These are phyloP conservation scores for Penicillium dipodomyicola DNA, from an alignment of 495 filamentous ascomycete genomes.

Conservation along the genomic window DNA sequence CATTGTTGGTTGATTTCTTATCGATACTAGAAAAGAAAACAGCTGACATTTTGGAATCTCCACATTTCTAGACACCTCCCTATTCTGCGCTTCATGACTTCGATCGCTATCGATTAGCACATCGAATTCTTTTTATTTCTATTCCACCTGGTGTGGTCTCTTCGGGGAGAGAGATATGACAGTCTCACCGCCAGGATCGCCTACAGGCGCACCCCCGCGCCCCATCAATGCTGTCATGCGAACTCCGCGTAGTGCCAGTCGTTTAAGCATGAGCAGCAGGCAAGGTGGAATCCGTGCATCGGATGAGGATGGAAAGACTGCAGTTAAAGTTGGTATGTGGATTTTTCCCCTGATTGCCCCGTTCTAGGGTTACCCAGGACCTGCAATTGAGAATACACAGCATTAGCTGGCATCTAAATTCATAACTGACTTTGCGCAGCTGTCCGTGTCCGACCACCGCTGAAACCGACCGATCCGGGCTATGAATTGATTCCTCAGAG, in stretches of 20 bases:
- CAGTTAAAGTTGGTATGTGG: conserved; percentile 98
- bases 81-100: conserved; percentile 25
- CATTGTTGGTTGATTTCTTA: not conserved
- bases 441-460: conserved; percentile 89
- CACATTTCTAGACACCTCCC: conserved; percentile 21
- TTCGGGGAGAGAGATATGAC: conserved; percentile 42
- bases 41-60: conserved; percentile 13
- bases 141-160: conserved; percentile 30
- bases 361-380: conserved; percentile 15
- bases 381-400: not conserved
- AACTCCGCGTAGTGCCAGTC: conserved; percentile 78
- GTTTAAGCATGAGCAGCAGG: conserved; percentile 84
- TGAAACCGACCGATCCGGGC: conserved; percentile 80
- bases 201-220: conserved; percentile 57
- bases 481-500: conserved; percentile 93
- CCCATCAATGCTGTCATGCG: conserved; percentile 86
- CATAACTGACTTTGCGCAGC: conserved; percentile 49
- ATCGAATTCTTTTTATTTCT: conserved; percentile 9
- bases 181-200: conserved; percentile 58
- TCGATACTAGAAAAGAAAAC: not conserved
- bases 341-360: conserved; percentile 11
- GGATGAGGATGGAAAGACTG: conserved; percentile 90
- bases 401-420: conserved; percentile 1
- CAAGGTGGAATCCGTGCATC: conserved; percentile 80
- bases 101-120: conserved; percentile 19